phyloP scores from a whole-genome alignment of 371 early-diverging fungal species.

The Neoconidiobolus thromboides region DNA sequence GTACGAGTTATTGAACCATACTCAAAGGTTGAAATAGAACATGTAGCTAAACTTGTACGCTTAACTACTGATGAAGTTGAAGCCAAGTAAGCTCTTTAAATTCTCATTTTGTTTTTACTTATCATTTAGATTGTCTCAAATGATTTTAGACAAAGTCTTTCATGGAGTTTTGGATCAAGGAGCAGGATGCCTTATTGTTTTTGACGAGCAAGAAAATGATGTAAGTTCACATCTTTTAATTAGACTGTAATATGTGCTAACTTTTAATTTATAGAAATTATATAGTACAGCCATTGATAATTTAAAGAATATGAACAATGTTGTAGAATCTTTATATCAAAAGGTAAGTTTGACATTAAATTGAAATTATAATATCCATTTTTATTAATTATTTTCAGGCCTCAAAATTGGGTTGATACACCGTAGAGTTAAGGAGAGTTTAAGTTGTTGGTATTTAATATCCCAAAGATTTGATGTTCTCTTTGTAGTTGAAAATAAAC shows the following conservation, averaged over 20 bases:
- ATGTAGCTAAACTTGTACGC: constrained; percentile 84
- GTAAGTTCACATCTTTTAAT: constrained; percentile 19
- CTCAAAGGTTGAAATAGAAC: constrained; percentile 87
- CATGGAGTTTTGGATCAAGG: constrained; percentile 95
- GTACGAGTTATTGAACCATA: constrained; percentile 96
- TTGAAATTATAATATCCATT: background rate
- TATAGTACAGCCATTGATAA: constrained; percentile 87
- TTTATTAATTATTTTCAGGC: too few species aligned
- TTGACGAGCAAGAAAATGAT: constrained; percentile 74
- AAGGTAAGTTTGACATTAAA: constrained; percentile 35
- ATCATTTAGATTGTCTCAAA: constrained; percentile 58
- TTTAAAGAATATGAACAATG: constrained; percentile 83
- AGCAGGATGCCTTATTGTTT: constrained; percentile 81
- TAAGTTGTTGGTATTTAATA: too few species aligned
- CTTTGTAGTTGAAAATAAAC: too few species aligned
- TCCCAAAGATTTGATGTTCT: too few species aligned
- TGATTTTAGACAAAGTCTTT: constrained; percentile 95
- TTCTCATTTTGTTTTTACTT: background rate
- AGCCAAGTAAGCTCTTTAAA: constrained; percentile 33
- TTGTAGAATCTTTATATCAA: constrained; percentile 84
- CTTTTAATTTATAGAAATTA: constrained; percentile 36
- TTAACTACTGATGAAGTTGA: constrained; percentile 84
- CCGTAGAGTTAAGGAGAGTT: too few species aligned
- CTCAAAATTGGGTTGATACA: too few species aligned
- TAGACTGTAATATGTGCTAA: too few species aligned